A percentile compares a stretch with the other conserved stretches of the same genome.
phyloP scores from a whole-genome alignment of 441 rosid genomes.

The Geranium incanum region DNA sequence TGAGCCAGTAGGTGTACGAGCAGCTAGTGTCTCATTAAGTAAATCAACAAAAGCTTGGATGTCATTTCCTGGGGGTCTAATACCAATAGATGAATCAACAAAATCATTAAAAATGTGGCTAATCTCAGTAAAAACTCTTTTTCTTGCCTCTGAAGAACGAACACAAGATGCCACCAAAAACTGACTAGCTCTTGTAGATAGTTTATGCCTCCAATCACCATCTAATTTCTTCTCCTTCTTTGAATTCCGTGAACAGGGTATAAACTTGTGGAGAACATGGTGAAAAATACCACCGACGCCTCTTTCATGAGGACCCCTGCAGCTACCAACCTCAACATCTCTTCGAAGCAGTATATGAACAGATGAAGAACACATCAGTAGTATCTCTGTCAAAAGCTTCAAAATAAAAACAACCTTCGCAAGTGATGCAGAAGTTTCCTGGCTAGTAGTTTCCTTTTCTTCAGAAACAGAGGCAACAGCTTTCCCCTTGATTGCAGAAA shows the following conservation, averaged over 20 bases:
- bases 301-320: background rate
- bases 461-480: slow-evolving; percentile 59
- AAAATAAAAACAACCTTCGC: slow-evolving; percentile 86
- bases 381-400: slow-evolving; percentile 85
- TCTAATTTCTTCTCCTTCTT: slow-evolving; percentile 78
- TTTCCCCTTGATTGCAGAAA: slow-evolving; percentile 65
- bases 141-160: slow-evolving; percentile 88
- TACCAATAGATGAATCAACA: slow-evolving; percentile 50
- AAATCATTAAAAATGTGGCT: slow-evolving; percentile 60
- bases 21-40: slow-evolving; percentile 81
- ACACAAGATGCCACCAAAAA: slow-evolving; percentile 88
- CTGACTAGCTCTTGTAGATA: slow-evolving; percentile 74
- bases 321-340: slow-evolving; percentile 67
- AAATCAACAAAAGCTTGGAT: slow-evolving; percentile 69
- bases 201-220: slow-evolving; percentile 87
- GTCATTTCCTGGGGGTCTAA: slow-evolving; percentile 56
- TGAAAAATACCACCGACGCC: slow-evolving; percentile 60
- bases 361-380: slow-evolving; percentile 79
- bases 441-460: slow-evolving; percentile 44
- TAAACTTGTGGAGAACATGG: slow-evolving; percentile 70
- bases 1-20: slow-evolving; percentile 82
- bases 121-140: slow-evolving; percentile 73
- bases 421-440: slow-evolving; percentile 63
- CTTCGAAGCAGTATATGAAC: slow-evolving; percentile 74
- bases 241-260: slow-evolving; percentile 53